Conservation (phyloP, 805 yeast genomes). For the Candida arabinofermentans region DNA sequence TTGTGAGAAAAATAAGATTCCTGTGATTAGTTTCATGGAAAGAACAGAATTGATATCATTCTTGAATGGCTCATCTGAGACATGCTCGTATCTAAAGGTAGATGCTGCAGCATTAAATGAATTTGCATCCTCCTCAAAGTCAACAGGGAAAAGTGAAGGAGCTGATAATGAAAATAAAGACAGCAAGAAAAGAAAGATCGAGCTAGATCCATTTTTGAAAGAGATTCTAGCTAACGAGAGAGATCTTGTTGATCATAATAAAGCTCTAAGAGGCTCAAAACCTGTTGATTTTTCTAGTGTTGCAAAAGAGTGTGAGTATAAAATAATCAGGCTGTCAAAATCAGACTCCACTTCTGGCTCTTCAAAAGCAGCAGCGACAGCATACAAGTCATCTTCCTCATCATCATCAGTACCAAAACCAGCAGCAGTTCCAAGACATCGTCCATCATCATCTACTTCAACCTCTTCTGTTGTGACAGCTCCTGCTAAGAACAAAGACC, state of each 20-base stretch:
- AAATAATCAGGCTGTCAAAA: slow-evolving; percentile 50
- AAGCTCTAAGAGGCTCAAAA: slow-evolving; percentile 53
- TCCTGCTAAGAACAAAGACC: slow-evolving; percentile 40
- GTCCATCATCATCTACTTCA: slow-evolving; percentile 1
- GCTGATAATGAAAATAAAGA: slow-evolving; percentile 1
- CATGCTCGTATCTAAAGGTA: slow-evolving; percentile 48
- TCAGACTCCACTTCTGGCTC: slow-evolving; percentile 22
- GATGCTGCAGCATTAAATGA: slow-evolving; percentile 1
- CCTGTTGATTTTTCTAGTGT: slow-evolving; percentile 64
- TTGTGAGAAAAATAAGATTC: slow-evolving; percentile 59
- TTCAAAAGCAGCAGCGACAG: slow-evolving; percentile 12
- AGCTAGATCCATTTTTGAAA: slow-evolving; percentile 47
- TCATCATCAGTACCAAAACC: too few relatives aligned
- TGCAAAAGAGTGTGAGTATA: slow-evolving; percentile 60
- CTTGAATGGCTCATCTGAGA: slow-evolving; percentile 65
- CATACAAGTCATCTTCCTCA: slow-evolving; percentile 14
- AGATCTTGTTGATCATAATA: slow-evolving; percentile 41
- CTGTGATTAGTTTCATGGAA: slow-evolving; percentile 76
- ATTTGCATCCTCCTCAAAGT: background rate
- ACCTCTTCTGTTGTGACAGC: slow-evolving; percentile 6
- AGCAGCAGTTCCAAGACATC: background rate
- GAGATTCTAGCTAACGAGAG: slow-evolving; percentile 41
- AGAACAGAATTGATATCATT: slow-evolving; percentile 81
- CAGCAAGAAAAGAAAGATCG: slow-evolving; percentile 24
- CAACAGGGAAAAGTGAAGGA: slow-evolving; percentile 4